Percentiles rank a stretch among this genome's conserved stretches.
phyloP scores from a whole-genome alignment of 352 stramenopile species.

The Phytophthora pseudosyringae region DNA sequence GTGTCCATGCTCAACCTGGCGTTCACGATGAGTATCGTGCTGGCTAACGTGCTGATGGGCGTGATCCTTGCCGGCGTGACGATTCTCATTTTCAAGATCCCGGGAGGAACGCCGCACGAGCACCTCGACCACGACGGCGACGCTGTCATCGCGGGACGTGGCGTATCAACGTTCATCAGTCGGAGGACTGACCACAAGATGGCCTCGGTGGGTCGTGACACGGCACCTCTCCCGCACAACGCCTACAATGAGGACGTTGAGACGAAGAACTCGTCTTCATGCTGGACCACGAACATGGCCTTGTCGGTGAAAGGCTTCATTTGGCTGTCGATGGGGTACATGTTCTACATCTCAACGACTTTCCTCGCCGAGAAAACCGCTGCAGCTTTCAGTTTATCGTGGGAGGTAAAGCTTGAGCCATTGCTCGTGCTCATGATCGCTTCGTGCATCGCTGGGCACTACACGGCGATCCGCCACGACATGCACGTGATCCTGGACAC shows the following conservation, averaged over 20 bases:
- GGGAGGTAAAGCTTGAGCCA: conserved; percentile 74
- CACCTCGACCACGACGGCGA: conserved; percentile 9
- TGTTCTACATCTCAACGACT: conserved; percentile 63
- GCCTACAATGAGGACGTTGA: conserved; percentile 43
- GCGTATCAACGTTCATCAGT: conserved; percentile 9
- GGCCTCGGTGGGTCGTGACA: conserved; percentile 34
- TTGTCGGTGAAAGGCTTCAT: conserved; percentile 67
- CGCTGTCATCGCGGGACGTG: not conserved
- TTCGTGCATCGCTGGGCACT: conserved; percentile 68
- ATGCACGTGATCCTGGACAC: conserved; percentile 80
- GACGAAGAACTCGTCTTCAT: conserved; percentile 8
- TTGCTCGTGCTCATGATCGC: conserved; percentile 72
- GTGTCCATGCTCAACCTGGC: conserved; percentile 59
- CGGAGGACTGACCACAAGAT: conserved; percentile 25
- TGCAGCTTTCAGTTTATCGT: conserved; percentile 52
- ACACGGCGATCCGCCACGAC: conserved; percentile 64
- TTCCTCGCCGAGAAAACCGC: conserved; percentile 48
- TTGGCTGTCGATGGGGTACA: conserved; percentile 67
- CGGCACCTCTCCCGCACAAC: conserved; percentile 56
- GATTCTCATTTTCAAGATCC: conserved; percentile 66
- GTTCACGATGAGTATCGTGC: conserved; percentile 62
- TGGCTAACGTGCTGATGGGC: conserved; percentile 59
- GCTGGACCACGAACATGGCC: conserved; percentile 33
- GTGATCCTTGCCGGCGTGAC: conserved; percentile 46
- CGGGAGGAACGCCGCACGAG: conserved; percentile 19